A percentile compares a stretch with the other conserved stretches of the same genome.
These are phyloP conservation scores for Monosporozyma solicola DNA, from an alignment of 805 yeast genomes.

Conservation along the genomic window DNA sequence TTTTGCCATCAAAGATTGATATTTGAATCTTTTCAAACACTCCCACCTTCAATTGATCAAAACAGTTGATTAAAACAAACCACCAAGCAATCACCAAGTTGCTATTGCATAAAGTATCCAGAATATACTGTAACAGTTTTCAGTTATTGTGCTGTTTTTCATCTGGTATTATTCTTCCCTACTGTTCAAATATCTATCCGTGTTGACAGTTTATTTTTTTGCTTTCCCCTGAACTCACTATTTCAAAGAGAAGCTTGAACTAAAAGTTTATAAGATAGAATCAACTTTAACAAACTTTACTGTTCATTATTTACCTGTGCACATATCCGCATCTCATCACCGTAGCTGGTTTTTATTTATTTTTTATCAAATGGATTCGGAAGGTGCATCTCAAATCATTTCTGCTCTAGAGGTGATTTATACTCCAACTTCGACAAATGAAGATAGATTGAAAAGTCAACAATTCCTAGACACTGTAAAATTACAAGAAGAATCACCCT, in stretches of 20 bases:
- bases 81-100: not conserved
- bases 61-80: not conserved
- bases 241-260: not conserved
- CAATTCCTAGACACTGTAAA: slow-evolving; percentile 68
- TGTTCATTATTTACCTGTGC: too few species aligned
- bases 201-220: not conserved
- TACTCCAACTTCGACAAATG: slow-evolving; percentile 53
- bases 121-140: not conserved
- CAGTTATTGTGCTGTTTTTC: not conserved
- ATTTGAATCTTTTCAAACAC: not conserved
- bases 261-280: not conserved
- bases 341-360: not conserved
- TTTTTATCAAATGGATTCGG: slow-evolving; percentile 42
- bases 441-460: slow-evolving; percentile 48
- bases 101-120: not conserved
- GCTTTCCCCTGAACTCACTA: not conserved
- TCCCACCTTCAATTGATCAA: not conserved
- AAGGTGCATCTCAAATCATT: slow-evolving; percentile 65
- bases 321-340: not conserved
- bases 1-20: not conserved
- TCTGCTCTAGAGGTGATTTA: slow-evolving; percentile 71
- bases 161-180: not conserved
- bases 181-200: not conserved
- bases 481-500: slow-evolving; percentile 73
- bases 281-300: not conserved